phyloP scores from a whole-genome alignment of 2,329 filamentous ascomycete species.

The Teratosphaeriaceae sp. region DNA sequence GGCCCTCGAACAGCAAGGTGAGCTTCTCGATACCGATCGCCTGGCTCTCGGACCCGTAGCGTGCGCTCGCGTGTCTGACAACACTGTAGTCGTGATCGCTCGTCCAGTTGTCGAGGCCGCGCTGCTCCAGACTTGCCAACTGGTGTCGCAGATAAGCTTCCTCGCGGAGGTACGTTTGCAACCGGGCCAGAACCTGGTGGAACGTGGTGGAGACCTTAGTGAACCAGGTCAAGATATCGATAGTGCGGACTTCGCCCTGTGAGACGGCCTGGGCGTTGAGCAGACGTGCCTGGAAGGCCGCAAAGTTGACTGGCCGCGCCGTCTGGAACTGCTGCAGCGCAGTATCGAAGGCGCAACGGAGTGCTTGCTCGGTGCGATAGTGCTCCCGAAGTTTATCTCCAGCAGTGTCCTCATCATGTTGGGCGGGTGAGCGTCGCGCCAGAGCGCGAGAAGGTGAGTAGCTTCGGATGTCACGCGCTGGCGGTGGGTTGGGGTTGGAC shows the following conservation, averaged over 20 bases:
- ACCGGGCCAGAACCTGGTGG: background rate
- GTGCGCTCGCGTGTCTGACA: background rate
- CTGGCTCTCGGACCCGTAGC: background rate
- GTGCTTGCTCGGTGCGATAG: background rate
- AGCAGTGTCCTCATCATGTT: background rate
- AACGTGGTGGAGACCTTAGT: background rate
- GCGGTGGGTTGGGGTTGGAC: too few species aligned
- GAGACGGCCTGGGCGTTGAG: background rate
- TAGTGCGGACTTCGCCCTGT: background rate
- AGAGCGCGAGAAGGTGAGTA: too few species aligned
- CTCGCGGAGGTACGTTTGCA: background rate
- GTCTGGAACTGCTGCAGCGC: background rate
- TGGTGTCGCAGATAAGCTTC: background rate
- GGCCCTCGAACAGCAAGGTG: background rate
- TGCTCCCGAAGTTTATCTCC: background rate
- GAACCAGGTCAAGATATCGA: slow-evolving; percentile 1
- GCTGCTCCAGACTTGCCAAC: background rate
- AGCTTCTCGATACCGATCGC: background rate
- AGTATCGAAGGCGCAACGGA: background rate
- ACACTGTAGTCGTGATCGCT: background rate
- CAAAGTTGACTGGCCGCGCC: background rate
- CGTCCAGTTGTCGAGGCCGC: background rate
- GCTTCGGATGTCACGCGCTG: too few species aligned
- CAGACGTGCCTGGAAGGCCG: background rate
- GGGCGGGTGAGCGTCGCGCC: too few species aligned